A percentile compares a stretch with the other conserved stretches of the same genome.
phyloP scores from a whole-genome alignment of 1,284 basidiomycete genomes.

The Anthracocystis panici-leucophaei region DNA sequence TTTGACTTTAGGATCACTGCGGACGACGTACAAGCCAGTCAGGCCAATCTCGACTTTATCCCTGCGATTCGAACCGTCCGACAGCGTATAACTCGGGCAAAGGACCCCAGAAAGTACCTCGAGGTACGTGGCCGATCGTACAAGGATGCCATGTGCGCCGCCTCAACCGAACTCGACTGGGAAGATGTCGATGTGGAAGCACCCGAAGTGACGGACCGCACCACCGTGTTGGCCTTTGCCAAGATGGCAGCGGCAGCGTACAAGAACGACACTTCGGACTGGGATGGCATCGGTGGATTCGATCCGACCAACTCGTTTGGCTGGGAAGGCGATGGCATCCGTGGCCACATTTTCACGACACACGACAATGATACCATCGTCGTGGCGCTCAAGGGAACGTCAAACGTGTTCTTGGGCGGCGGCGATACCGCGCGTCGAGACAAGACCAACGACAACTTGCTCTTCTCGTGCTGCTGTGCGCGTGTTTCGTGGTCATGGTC shows the following conservation, averaged over 20 bases:
- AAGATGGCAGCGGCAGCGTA: constrained; percentile 97
- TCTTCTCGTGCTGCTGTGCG: constrained; percentile 98
- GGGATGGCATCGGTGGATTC: constrained; percentile 63
- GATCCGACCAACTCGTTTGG: constrained; percentile 81
- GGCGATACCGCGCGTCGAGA: constrained; percentile 90
- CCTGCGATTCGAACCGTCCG: constrained; percentile 35
- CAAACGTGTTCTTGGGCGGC: constrained; percentile 80
- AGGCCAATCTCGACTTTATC: constrained; percentile 24
- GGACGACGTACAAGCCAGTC: constrained; percentile 16
- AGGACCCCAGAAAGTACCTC: constrained; percentile 38
- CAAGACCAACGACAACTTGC: constrained; percentile 93
- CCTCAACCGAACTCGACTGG: constrained; percentile 68
- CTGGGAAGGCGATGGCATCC: constrained; percentile 90
- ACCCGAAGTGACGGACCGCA: constrained; percentile 79
- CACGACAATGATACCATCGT: constrained; percentile 82
- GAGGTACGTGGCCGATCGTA: constrained; percentile 46
- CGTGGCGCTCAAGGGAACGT: constrained; percentile 93
- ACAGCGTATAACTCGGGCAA: constrained; percentile 47
- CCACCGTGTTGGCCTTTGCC: constrained; percentile 83
- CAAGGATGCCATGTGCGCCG: constrained; percentile 42
- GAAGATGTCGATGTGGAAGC: constrained; percentile 72
- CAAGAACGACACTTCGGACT: constrained; percentile 47
- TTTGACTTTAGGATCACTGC: constrained; percentile 46
- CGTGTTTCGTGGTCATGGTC: constrained; percentile 93
- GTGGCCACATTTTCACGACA: constrained; percentile 80